Conservation (phyloP, 2,329 filamentous ascomycete genomes). For the Monilinia fructigena region DNA sequence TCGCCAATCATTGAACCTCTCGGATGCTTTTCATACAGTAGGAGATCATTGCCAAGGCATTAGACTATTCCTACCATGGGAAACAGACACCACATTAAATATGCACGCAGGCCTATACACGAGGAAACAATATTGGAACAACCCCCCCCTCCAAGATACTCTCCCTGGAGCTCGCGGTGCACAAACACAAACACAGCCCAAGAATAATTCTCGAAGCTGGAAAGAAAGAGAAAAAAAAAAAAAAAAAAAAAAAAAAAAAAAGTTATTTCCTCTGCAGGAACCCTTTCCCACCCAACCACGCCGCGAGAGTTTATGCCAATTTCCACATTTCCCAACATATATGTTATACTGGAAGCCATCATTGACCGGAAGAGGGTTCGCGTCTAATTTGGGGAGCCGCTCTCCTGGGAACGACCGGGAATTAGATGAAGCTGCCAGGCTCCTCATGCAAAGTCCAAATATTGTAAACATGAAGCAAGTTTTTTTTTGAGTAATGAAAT, state of each 20-base stretch:
- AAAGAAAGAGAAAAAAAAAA: not conserved
- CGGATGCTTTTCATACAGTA: conserved; percentile 2
- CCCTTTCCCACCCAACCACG: conserved; percentile 5
- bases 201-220: conserved; percentile 18
- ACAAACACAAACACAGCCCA: not conserved
- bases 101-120: conserved; percentile 1
- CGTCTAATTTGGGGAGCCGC: conserved; percentile 22
- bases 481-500: conserved; percentile 10
- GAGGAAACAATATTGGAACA: not conserved
- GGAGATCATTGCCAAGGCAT: conserved; percentile 18
- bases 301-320: conserved; percentile 2
- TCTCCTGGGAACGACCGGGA: conserved; percentile 19
- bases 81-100: not conserved
- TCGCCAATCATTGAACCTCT: not conserved
- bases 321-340: conserved; percentile 15
- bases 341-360: not conserved
- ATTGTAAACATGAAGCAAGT: conserved; percentile 14
- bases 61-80: not conserved
- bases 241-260: too few species aligned
- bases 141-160: too few species aligned
- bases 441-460: not conserved
- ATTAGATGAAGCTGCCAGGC: conserved; percentile 3
- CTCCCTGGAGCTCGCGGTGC: not conserved
- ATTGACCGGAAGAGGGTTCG: conserved; percentile 1
- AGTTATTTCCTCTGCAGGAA: conserved; percentile 13